Conservation (phyloP, 2,329 filamentous ascomycete species). For the Emmonsia crescens region DNA sequence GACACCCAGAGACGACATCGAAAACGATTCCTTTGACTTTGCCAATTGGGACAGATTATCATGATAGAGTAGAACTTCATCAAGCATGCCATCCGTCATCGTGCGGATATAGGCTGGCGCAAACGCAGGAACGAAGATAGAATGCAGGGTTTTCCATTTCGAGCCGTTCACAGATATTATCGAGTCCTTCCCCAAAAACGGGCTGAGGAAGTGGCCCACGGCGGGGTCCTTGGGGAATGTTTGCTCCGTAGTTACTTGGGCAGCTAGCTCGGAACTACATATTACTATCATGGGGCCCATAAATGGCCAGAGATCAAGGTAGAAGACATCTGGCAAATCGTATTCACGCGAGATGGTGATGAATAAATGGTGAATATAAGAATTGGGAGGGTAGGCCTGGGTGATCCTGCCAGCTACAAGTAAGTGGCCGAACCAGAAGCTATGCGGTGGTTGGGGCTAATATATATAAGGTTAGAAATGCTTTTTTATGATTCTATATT, state of each 20-base stretch:
- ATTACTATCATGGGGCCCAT: constrained; percentile 27
- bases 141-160: constrained; percentile 35
- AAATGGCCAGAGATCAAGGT: constrained; percentile 34
- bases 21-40: constrained; percentile 7
- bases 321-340: constrained; percentile 9
- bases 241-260: constrained; percentile 29
- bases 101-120: constrained; percentile 20
- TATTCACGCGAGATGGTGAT: constrained; percentile 3
- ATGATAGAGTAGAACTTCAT: constrained; percentile 24
- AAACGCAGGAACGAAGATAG: constrained; percentile 32
- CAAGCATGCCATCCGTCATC: constrained; percentile 22
- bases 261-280: constrained; percentile 28
- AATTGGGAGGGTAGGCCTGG: not conserved
- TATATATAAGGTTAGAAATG: not conserved
- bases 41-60: constrained; percentile 26
- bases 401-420: not conserved
- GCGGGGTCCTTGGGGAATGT: constrained; percentile 26
- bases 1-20: not conserved
- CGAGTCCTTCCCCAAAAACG: constrained; percentile 22
- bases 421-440: constrained; percentile 4
- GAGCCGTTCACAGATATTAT: constrained; percentile 28
- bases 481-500: not conserved
- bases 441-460: constrained; percentile 4
- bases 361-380: not conserved
- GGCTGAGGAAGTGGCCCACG: constrained; percentile 20